Conservation (phyloP, 345 rosid genomes). For the Eucalyptus cloeziana region DNA sequence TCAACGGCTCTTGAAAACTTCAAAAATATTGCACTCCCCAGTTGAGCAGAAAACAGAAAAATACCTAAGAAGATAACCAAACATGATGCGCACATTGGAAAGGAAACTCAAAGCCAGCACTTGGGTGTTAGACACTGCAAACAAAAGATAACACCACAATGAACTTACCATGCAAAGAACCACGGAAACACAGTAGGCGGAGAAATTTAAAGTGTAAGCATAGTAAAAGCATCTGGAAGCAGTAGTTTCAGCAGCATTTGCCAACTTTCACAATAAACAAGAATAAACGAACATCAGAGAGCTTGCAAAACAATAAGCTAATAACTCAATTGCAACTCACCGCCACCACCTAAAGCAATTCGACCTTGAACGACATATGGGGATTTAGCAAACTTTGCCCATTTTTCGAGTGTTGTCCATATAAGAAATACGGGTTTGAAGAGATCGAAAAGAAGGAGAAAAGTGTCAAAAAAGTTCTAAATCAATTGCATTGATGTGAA, state of each 20-base stretch:
- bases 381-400: neutral
- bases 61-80: neutral
- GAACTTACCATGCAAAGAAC: neutral
- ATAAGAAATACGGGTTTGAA: neutral
- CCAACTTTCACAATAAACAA: neutral
- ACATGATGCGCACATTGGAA: neutral
- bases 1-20: neutral
- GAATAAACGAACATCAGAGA: neutral
- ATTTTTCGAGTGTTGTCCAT: neutral
- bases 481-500: accelerated
- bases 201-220: neutral
- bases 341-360: neutral
- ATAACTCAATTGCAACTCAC: neutral
- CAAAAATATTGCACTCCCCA: neutral
- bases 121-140: neutral
- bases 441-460: neutral
- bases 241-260: neutral
- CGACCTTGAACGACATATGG: neutral
- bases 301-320: neutral
- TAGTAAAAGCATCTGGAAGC: neutral
- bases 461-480: too few relatives aligned
- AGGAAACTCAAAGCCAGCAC: neutral
- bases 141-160: neutral
- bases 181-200: neutral
- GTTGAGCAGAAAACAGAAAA: neutral